Percentiles rank a stretch among this genome's conserved stretches.
These are phyloP conservation scores for Verticillium klebahnii DNA, from an alignment of 2,329 filamentous ascomycete species.

Conservation along the genomic window DNA sequence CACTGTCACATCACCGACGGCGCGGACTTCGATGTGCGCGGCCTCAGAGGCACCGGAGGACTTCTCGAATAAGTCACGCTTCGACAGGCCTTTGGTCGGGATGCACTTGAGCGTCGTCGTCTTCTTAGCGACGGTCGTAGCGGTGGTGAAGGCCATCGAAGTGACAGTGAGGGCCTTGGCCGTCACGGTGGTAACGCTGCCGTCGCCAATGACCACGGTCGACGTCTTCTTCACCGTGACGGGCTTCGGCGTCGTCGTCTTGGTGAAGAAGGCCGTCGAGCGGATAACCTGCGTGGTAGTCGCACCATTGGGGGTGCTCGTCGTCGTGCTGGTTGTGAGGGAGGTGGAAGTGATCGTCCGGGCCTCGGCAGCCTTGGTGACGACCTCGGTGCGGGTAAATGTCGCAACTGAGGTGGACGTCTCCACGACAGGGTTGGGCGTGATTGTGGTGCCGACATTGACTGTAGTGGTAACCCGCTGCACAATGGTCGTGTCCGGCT, in stretches of 20 bases:
- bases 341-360: constrained; percentile 1
- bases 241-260: constrained; percentile 3
- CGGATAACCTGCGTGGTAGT: constrained; percentile 9
- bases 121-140: not conserved
- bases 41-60: too few species aligned
- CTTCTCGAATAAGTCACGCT: not conserved
- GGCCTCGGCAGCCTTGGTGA: constrained; percentile 6
- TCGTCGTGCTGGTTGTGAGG: constrained; percentile 10
- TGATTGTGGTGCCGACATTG: constrained; percentile 26
- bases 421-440: constrained; percentile 19
- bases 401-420: constrained; percentile 6
- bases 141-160: constrained; percentile 4
- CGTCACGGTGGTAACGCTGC: not conserved
- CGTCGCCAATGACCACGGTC: not conserved
- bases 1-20: not conserved
- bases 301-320: constrained; percentile 17
- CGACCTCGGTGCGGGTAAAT: constrained; percentile 1
- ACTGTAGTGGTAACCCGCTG: constrained; percentile 19
- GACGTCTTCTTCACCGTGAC: not conserved
- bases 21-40: not conserved
- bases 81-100: not conserved
- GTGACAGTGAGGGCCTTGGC: constrained; percentile 1
- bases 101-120: constrained; percentile 3
- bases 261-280: constrained; percentile 1
- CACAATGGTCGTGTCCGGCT: constrained; percentile 18